These are phyloP conservation scores for Pugionium dolabratum DNA, from an alignment of 345 rosid species.

Conservation along the genomic window DNA sequence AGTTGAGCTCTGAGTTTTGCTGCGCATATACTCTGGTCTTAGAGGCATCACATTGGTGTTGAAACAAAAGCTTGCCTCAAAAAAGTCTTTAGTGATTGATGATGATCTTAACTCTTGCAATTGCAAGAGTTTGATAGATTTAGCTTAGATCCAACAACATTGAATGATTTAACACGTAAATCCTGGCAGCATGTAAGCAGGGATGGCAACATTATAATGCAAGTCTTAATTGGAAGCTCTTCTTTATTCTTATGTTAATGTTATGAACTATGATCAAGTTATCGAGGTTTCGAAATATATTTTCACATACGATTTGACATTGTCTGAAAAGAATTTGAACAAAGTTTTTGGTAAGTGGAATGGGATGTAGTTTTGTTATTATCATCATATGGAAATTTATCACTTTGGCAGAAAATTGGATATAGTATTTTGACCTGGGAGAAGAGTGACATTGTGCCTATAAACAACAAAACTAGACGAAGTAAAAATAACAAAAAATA, in stretches of 20 bases:
- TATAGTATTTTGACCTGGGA: too few species aligned
- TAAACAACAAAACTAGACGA: too few species aligned
- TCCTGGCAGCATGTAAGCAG: not conserved
- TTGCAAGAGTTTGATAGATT: conserved; percentile 12
- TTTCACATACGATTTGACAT: too few species aligned
- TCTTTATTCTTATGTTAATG: not conserved
- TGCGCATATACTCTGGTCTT: not conserved
- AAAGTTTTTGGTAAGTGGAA: too few species aligned
- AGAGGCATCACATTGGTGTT: conserved; percentile 22
- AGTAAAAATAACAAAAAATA: too few species aligned
- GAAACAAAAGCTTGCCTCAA: not conserved
- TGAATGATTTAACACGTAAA: conserved; percentile 8
- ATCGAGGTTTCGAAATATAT: too few species aligned
- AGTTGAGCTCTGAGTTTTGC: conserved; percentile 53
- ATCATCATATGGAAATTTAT: too few species aligned
- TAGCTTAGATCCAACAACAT: conserved; percentile 3
- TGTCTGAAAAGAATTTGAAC: too few species aligned
- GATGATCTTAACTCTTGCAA: conserved; percentile 16
- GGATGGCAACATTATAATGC: not conserved
- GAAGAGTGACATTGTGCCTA: too few species aligned
- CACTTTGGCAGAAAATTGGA: too few species aligned
- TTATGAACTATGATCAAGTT: not conserved
- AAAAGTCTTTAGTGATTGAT: conserved; percentile 5
- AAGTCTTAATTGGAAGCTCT: not conserved
- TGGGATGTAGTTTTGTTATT: too few species aligned